Evolutionary conservation across 2,329 filamentous ascomycete species (phyloP).

Genomic region (Aspergillus ochraceus): DNA sequence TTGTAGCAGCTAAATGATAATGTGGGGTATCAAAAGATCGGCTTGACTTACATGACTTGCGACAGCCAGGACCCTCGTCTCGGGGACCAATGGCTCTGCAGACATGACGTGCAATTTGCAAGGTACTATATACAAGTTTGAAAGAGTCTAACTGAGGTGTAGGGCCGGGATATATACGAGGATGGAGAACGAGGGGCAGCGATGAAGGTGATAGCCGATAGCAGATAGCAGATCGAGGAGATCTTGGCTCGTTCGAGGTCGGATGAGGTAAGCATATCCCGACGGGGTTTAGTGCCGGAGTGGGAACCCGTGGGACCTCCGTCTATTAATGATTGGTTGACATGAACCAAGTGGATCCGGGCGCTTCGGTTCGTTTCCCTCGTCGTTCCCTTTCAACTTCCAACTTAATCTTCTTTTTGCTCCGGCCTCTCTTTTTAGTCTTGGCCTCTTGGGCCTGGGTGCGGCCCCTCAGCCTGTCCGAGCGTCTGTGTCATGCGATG

Average conservation of each 20-base stretch:
- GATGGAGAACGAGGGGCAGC: not conserved
- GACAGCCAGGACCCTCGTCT: slow-evolving; percentile 75
- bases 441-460: too few species aligned
- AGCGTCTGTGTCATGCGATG: not conserved
- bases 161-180: not conserved
- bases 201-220: not conserved
- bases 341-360: not conserved
- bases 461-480: not conserved
- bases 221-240: not conserved
- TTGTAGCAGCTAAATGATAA: slow-evolving; percentile 12
- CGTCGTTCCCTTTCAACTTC: not conserved
- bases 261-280: not conserved
- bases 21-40: not conserved
- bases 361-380: not conserved
- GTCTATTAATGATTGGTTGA: not conserved
- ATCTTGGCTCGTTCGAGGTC: not conserved
- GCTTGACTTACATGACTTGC: slow-evolving; percentile 78
- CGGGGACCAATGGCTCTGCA: slow-evolving; percentile 50
- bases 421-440: too few species aligned
- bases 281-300: not conserved
- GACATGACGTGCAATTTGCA: slow-evolving; percentile 26
- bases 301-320: not conserved
- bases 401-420: not conserved
- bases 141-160: not conserved
- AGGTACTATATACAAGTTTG: not conserved